Evolutionary conservation across 495 filamentous ascomycete genomes (phyloP).

Genomic region (Penicillium turbatum): DNA sequence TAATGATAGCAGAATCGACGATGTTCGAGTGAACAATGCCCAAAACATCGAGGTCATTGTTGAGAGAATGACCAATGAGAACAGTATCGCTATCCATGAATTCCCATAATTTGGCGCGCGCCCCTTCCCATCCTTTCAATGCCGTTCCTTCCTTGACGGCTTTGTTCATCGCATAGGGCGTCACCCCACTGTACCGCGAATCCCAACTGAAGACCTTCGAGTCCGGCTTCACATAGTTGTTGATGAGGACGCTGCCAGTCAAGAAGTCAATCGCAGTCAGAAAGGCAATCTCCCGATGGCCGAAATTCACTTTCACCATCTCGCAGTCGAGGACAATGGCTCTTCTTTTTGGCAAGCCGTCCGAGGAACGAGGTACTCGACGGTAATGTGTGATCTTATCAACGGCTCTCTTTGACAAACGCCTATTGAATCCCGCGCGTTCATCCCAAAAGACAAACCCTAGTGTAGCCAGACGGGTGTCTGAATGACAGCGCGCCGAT

Average conservation of each 20-base stretch:
- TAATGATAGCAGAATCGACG: slow-evolving; percentile 37
- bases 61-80: slow-evolving; percentile 43
- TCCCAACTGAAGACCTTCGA: slow-evolving; percentile 33
- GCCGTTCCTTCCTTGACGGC: slow-evolving; percentile 30
- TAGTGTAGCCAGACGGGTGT: slow-evolving; percentile 1
- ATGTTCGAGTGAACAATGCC: slow-evolving; percentile 39
- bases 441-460: background rate
- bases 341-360: background rate
- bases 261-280: slow-evolving; percentile 44
- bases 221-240: slow-evolving; percentile 37
- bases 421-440: background rate
- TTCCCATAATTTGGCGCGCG: slow-evolving; percentile 34
- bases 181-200: slow-evolving; percentile 36
- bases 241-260: slow-evolving; percentile 44
- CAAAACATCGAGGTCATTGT: slow-evolving; percentile 41
- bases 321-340: slow-evolving; percentile 35
- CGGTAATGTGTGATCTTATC: slow-evolving; percentile 3
- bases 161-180: slow-evolving; percentile 19
- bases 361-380: background rate
- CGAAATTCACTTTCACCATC: slow-evolving; percentile 23
- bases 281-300: slow-evolving; percentile 18
- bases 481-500: slow-evolving; percentile 5
- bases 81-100: slow-evolving; percentile 41
- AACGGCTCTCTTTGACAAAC: background rate
- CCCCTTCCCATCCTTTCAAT: slow-evolving; percentile 37